A percentile compares a stretch with the other conserved stretches of the same genome.
Conservation (phyloP, 306 rosid species). For the Rosa chinensis region DNA sequence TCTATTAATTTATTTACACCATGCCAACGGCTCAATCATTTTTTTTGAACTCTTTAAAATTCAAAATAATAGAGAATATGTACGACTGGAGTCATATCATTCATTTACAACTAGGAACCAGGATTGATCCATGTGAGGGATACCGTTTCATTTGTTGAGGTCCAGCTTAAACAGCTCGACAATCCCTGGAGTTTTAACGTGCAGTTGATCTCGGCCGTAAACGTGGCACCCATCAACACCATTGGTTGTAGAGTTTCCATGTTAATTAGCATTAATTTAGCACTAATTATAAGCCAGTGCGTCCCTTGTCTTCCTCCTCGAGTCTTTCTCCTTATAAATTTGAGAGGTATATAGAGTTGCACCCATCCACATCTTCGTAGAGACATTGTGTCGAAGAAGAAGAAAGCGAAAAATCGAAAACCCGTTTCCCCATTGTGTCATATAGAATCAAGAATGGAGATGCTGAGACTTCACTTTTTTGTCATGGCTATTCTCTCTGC, state of each 20-base stretch:
- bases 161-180: slow-evolving; percentile 39
- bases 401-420: not conserved
- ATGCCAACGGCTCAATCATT: not conserved
- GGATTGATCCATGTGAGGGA: slow-evolving; percentile 22
- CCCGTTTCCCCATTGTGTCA: not conserved
- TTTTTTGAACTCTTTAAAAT: not conserved
- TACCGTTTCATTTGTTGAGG: slow-evolving; percentile 22
- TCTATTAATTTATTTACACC: not conserved
- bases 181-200: slow-evolving; percentile 36
- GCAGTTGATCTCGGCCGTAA: slow-evolving; percentile 27
- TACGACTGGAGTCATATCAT: too few relatives aligned
- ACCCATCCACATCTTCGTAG: not conserved
- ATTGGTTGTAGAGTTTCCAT: not conserved
- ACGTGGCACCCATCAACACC: slow-evolving; percentile 42
- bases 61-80: not conserved
- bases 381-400: not conserved
- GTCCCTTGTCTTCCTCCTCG: slow-evolving; percentile 13
- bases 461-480: slow-evolving; percentile 43
- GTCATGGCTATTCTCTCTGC: slow-evolving; percentile 33
- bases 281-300: slow-evolving; percentile 38
- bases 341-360: not conserved
- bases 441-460: slow-evolving; percentile 42
- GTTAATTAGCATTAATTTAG: not conserved
- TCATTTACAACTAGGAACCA: not conserved
- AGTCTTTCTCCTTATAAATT: slow-evolving; percentile 2